A percentile compares a stretch with the other conserved stretches of the same genome.
Evolutionary conservation across 495 filamentous ascomycete genomes (phyloP).

Genomic region (Cercophora scortea): DNA sequence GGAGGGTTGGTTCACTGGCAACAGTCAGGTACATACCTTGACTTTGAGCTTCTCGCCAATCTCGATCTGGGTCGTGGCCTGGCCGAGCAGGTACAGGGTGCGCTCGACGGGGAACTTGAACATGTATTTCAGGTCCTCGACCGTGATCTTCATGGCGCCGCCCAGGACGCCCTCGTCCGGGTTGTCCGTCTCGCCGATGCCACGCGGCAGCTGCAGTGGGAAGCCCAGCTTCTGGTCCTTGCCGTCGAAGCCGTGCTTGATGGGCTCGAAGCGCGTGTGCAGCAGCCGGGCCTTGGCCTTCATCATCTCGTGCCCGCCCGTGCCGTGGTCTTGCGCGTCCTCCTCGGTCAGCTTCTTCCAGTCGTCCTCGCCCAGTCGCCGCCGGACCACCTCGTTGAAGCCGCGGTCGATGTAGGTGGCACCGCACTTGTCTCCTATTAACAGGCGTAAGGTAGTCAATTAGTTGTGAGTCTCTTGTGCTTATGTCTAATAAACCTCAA

Average conservation of each 20-base stretch:
- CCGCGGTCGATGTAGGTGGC: slow-evolving; percentile 20
- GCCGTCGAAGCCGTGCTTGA: slow-evolving; percentile 22
- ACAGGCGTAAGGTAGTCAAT: too few species aligned
- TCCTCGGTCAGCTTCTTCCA: slow-evolving; percentile 12
- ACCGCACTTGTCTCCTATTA: slow-evolving; percentile 18
- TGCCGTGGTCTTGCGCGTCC: slow-evolving; percentile 4
- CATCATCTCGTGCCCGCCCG: slow-evolving; percentile 17
- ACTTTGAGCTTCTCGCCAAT: slow-evolving; percentile 10
- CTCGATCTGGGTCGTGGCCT: slow-evolving; percentile 15
- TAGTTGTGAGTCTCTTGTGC: too few species aligned
- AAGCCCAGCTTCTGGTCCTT: slow-evolving; percentile 10
- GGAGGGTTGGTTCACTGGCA: too few species aligned
- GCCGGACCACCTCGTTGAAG: slow-evolving; percentile 15
- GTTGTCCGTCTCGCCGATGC: slow-evolving; percentile 4
- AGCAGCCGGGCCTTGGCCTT: slow-evolving; percentile 15
- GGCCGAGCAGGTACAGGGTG: slow-evolving; percentile 14
- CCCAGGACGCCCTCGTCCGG: slow-evolving; percentile 8
- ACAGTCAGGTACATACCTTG: slow-evolving; percentile 12
- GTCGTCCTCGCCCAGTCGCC: slow-evolving; percentile 10
- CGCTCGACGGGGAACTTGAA: slow-evolving; percentile 15
- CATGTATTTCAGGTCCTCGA: slow-evolving; percentile 14
- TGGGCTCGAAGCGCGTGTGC: slow-evolving; percentile 17
- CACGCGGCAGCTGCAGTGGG: slow-evolving; percentile 10
- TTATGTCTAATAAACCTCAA: too few species aligned
- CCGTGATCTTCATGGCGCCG: slow-evolving; percentile 12